Evolutionary conservation across 1,284 basidiomycete species (phyloP).

Genomic region (Cutaneotrichosporon cavernicola): DNA sequence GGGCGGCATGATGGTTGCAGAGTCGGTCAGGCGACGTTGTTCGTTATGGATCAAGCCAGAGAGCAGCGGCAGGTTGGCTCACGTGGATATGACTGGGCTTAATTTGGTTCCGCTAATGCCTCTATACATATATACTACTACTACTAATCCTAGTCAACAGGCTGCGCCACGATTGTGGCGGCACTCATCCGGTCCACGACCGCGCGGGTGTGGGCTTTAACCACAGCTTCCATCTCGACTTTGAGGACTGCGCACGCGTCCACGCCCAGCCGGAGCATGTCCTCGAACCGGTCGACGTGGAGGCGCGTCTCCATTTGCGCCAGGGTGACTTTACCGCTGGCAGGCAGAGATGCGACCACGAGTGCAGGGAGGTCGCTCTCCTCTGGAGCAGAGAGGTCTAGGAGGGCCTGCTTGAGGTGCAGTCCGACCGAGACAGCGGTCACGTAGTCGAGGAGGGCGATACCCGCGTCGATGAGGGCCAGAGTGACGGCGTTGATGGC

Average conservation of each 20-base stretch:
- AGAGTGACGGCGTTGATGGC: slow-evolving; percentile 94
- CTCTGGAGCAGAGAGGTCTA: slow-evolving; percentile 84
- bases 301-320: slow-evolving; percentile 92
- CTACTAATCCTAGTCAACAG: not conserved
- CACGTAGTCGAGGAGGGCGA: slow-evolving; percentile 87
- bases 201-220: slow-evolving; percentile 64
- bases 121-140: not conserved
- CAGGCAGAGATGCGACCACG: slow-evolving; percentile 83
- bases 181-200: slow-evolving; percentile 57
- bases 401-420: slow-evolving; percentile 65
- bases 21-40: not conserved
- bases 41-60: not conserved
- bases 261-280: slow-evolving; percentile 75
- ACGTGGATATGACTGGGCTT: not conserved
- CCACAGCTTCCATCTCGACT: slow-evolving; percentile 74
- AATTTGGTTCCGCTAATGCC: too few relatives aligned
- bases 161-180: slow-evolving; percentile 1
- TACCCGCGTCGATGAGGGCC: slow-evolving; percentile 80
- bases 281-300: slow-evolving; percentile 87
- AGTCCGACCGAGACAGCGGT: slow-evolving; percentile 80
- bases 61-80: not conserved
- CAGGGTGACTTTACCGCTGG: slow-evolving; percentile 76
- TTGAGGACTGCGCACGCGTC: slow-evolving; percentile 77
- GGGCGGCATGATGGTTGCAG: slow-evolving; percentile 13
- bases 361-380: slow-evolving; percentile 85